Percentiles rank a stretch among this genome's conserved stretches.
Conservation (phyloP, 2,329 filamentous ascomycete species). For the Aulographum hederae region DNA sequence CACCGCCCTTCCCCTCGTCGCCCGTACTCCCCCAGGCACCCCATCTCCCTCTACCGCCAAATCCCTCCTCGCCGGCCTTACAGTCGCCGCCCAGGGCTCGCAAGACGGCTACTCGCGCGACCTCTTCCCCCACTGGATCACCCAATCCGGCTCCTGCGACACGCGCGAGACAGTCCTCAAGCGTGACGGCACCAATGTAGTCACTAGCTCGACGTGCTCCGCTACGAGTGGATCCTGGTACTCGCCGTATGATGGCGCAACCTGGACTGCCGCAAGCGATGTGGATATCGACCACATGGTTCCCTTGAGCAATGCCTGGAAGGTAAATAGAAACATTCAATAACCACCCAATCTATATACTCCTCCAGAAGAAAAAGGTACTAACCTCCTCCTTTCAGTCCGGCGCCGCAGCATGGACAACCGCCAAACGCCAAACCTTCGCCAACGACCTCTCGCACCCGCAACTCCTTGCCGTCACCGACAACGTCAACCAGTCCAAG, state of each 20-base stretch:
- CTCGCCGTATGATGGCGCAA: slow-evolving; percentile 55
- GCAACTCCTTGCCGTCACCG: slow-evolving; percentile 64
- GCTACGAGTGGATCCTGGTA: slow-evolving; percentile 50
- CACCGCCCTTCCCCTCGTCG: slow-evolving; percentile 8
- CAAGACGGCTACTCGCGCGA: slow-evolving; percentile 43
- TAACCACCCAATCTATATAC: slow-evolving; percentile 4
- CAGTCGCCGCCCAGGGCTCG: slow-evolving; percentile 35
- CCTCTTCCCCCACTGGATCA: slow-evolving; percentile 56
- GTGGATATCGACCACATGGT: slow-evolving; percentile 76
- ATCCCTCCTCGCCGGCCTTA: slow-evolving; percentile 38
- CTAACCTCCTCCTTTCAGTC: too few species aligned
- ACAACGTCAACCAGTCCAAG: slow-evolving; percentile 56
- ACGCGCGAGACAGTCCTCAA: slow-evolving; percentile 54
- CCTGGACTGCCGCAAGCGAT: slow-evolving; percentile 49
- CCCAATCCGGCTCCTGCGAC: slow-evolving; percentile 48
- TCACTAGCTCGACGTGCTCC: slow-evolving; percentile 39
- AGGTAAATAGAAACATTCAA: slow-evolving; percentile 36
- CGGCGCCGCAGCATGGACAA: slow-evolving; percentile 56
- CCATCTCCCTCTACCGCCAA: slow-evolving; percentile 40
- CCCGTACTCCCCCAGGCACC: slow-evolving; percentile 37
- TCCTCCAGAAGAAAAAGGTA: slow-evolving; percentile 4
- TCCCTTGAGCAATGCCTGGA: slow-evolving; percentile 65
- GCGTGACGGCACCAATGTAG: slow-evolving; percentile 51
- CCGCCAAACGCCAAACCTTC: slow-evolving; percentile 44
- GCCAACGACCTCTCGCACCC: slow-evolving; percentile 63